A percentile compares a stretch with the other conserved stretches of the same genome.
Evolutionary conservation across 2,329 filamentous ascomycete species (phyloP).

Genomic region (Aureobasidium zeae): DNA sequence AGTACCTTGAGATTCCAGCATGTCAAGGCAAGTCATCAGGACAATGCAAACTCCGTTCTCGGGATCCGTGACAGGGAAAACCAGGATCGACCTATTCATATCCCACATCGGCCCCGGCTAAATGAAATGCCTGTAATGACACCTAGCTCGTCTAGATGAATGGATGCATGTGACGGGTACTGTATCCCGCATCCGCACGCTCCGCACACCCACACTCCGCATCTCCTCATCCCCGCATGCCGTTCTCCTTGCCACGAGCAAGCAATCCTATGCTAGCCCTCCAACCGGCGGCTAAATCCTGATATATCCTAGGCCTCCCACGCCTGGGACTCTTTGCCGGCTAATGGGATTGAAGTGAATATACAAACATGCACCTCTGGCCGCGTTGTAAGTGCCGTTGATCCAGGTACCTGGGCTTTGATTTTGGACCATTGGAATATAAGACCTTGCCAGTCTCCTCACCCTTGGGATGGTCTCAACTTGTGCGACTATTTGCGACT

Average conservation of each 20-base stretch:
- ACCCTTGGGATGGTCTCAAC: neutral
- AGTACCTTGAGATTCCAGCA: no score
- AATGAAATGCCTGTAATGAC: no score
- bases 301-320: conserved; percentile 7
- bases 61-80: no score
- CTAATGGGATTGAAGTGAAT: conserved; percentile 5
- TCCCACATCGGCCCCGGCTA: no score
- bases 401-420: conserved; percentile 8
- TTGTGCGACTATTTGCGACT: conserved; percentile 1
- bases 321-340: neutral
- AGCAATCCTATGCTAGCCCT: neutral
- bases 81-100: no score
- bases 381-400: conserved; percentile 6
- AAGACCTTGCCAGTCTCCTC: conserved; percentile 1
- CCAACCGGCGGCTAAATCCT: conserved; percentile 12
- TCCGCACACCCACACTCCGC: conserved; percentile 1
- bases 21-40: no score
- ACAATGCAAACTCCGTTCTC: no score
- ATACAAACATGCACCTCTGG: conserved; percentile 1
- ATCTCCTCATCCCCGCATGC: conserved; percentile 1
- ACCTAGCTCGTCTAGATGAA: no score
- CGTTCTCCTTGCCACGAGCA: neutral
- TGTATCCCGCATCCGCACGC: neutral
- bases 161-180: conserved; percentile 5
- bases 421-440: neutral